Base-by-base conservation (phyloP, 2,329 filamentous ascomycete species). In the Cladosporium sp. region DNA sequence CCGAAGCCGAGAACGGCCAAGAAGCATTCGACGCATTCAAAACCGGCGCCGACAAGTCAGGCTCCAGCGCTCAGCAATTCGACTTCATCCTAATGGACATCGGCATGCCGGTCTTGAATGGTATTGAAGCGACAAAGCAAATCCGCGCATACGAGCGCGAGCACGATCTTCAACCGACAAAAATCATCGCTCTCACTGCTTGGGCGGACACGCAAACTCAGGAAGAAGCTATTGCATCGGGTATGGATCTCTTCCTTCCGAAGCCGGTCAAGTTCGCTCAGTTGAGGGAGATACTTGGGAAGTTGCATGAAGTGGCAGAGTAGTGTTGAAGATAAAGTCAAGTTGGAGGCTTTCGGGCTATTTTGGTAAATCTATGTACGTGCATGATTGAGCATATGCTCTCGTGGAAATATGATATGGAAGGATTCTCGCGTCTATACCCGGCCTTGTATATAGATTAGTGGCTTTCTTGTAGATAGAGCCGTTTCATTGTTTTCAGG, bases 51-150 rank as follows among this genome's bases (percentile, higher is more conserved):
- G 33, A 47, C 27, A n/a, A n/a, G 13, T 42, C 51, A 19, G 45
- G 7, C 42, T 38, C 32, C 4, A 27, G 18, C 11, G 33, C 48
- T 16, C 7, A 12, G 3, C 16, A 16, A 3, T 50, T 49, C 27
- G 53, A 53, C 27, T 39, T 56, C 27, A 20, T 56, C 2, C 22
- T 62, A 51, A 78, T 78, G 74, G 75, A 67, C 38, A 57, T 67
- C 5, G 57, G 53, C 7, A 67, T 67, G 65, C 64, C 65, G 3
- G 53, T 66, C 18, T 64, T 67, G 62, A 61, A 66, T 30, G 65
- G 65, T 12, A 55, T 59, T 25, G 55, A 59, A 22, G 59, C 63
- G 8, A 63, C 63, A 12, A 51, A 56, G n/a, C 46, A 53, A 7
- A 67, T 68, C 7, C 55, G 64, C 15, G 40, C 50, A 6, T 50